Percentiles rank a stretch among this genome's conserved stretches.
These are phyloP conservation scores for Trametes versicolor DNA, from an alignment of 1,284 basidiomycete genomes.

Conservation along the genomic window DNA sequence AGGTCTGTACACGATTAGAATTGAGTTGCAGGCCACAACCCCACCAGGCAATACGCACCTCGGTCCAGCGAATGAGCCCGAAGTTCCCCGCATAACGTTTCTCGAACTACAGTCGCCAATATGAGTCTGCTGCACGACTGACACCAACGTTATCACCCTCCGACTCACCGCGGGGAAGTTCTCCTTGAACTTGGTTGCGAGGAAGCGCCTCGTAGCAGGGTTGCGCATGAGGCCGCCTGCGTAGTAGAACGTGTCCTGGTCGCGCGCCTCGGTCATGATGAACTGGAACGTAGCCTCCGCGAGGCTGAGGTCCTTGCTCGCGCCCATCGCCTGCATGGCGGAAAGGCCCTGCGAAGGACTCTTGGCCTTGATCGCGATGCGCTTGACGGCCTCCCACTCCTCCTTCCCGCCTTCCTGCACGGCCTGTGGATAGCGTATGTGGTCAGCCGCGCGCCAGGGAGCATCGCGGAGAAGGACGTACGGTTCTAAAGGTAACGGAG, in stretches of 20 bases:
- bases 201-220: slow-evolving; percentile 51
- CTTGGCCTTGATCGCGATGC: slow-evolving; percentile 76
- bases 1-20: slow-evolving; percentile 48
- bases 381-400: slow-evolving; percentile 83
- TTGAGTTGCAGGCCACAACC: not conserved
- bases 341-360: slow-evolving; percentile 77
- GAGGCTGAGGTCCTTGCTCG: slow-evolving; percentile 55
- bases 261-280: slow-evolving; percentile 64
- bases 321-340: slow-evolving; percentile 69
- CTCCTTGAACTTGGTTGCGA: slow-evolving; percentile 59
- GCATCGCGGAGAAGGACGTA: slow-evolving; percentile 44
- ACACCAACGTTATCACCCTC: not conserved
- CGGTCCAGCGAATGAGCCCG: slow-evolving; percentile 43
- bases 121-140: not conserved
- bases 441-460: not conserved
- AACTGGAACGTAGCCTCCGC: slow-evolving; percentile 68
- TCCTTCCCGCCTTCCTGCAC: slow-evolving; percentile 58
- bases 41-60: slow-evolving; percentile 12
- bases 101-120: slow-evolving; percentile 57
- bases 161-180: slow-evolving; percentile 67
- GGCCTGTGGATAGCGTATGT: slow-evolving; percentile 56
- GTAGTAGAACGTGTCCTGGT: slow-evolving; percentile 74
- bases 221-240: slow-evolving; percentile 57
- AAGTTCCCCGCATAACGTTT: slow-evolving; percentile 80
- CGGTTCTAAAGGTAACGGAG: slow-evolving; percentile 59